Conservation (phyloP, 495 filamentous ascomycete species). For the Penicillium tannophilum region DNA sequence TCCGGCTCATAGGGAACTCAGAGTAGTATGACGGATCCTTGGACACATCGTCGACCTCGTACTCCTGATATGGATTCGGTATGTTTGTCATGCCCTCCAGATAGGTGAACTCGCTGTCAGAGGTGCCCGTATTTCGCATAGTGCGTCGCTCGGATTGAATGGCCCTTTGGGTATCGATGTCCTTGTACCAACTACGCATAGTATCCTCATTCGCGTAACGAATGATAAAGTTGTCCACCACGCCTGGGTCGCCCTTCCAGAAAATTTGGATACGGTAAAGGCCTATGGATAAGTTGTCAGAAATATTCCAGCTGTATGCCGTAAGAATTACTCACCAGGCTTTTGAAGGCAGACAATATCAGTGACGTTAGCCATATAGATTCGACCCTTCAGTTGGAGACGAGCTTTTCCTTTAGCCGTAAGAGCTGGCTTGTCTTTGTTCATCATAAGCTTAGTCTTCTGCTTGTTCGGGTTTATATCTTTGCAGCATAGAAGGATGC, state of each 20-base stretch:
- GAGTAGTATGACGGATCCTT: conserved; percentile 46
- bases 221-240: conserved; percentile 96
- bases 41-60: conserved; percentile 76
- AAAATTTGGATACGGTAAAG: conserved; percentile 95
- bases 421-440: conserved; percentile 66
- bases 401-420: conserved; percentile 76
- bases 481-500: conserved; percentile 96
- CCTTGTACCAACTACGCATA: conserved; percentile 86
- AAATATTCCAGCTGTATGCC: neutral
- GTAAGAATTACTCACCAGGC: conserved; percentile 61
- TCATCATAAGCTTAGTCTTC: conserved; percentile 67
- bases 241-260: conserved; percentile 96
- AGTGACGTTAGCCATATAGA: conserved; percentile 99
- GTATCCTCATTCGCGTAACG: conserved; percentile 85
- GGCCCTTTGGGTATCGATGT: conserved; percentile 51
- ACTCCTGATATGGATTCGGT: conserved; percentile 79
- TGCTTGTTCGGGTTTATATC: conserved; percentile 86
- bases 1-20: conserved; percentile 67
- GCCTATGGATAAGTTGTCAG: conserved; percentile 47
- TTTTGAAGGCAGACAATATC: conserved; percentile 83
- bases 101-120: conserved; percentile 78
- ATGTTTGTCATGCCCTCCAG: conserved; percentile 65
- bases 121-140: conserved; percentile 58
- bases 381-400: conserved; percentile 91
- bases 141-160: conserved; percentile 49